Base-by-base conservation (phyloP, 371 early-diverging fungal genomes). In the Lichtheimia corymbifera region DNA sequence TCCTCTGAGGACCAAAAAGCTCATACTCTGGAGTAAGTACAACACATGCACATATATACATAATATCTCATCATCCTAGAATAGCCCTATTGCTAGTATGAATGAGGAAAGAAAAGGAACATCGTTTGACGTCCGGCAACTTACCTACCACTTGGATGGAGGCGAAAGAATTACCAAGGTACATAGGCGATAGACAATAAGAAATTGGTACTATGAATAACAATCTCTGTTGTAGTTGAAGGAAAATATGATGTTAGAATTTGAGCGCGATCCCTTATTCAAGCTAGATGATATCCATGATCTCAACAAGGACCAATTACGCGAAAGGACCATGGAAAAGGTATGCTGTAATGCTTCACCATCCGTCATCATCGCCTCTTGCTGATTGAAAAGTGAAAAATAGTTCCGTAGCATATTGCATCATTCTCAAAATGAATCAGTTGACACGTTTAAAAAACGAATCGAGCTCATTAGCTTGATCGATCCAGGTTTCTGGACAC, bases 401-500 rank as follows among this genome's bases (percentile, higher is more conserved):
- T 40, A 83, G 87, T 83, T 88, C 67, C 85, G 86, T 56, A 83
- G 86, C 24, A 71, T 93, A 60, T 86, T 92, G 12, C 83, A 90
- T 70, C 86, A 88, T 67, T 80, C 94, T 30, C 79, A 86, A 54
- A 88, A 84, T 64, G 92, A 93, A 61, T 86, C 94, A 35, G 82
- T 89, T 6, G 83, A 84, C 7, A 75, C 82, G 20, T 92, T 93
- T 61, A 86, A 86, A 66, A 73, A 82, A 64, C 85, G 95, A 45
- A 91, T 96, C 93, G 88, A 88, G 70, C 76, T 92, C 11, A 80
- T 95, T 53, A 86, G 87, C 65, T 72, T 93, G 58, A 76, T 93
- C 30, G 95, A 94, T 63, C 92, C 95, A 35, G 93, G 90, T 20
- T 92, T 93, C 72, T 93, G 93, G 93, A 96, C 96, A 17, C 87